These are phyloP conservation scores for Citrus reticulata DNA, from an alignment of 345 rosid genomes.

Conservation along the genomic window DNA sequence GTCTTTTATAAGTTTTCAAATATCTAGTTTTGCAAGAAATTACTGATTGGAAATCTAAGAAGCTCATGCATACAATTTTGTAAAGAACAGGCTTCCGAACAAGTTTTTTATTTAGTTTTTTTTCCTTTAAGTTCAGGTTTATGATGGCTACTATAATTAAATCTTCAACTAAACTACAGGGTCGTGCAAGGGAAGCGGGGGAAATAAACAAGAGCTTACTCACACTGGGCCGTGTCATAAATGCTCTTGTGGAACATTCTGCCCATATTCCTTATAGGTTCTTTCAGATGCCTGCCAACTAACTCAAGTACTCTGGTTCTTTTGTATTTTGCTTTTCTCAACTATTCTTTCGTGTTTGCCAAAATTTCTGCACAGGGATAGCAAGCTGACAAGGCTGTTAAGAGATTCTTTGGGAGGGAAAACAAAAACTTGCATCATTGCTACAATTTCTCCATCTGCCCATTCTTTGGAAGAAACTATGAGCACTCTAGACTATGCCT, in stretches of 20 bases:
- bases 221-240: slow-evolving; percentile 91
- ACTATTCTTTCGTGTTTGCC: background rate
- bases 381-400: slow-evolving; percentile 92
- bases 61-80: background rate
- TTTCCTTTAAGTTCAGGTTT: background rate
- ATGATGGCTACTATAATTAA: slow-evolving; percentile 6
- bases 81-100: background rate
- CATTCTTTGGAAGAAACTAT: slow-evolving; percentile 84
- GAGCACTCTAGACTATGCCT: slow-evolving; percentile 90
- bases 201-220: slow-evolving; percentile 97
- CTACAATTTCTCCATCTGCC: slow-evolving; percentile 91
- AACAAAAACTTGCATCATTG: slow-evolving; percentile 94
- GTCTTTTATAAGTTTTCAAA: background rate
- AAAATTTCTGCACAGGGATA: slow-evolving; percentile 52
- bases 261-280: slow-evolving; percentile 95
- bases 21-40: background rate
- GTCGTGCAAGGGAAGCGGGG: slow-evolving; percentile 97
- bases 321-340: background rate
- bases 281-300: background rate
- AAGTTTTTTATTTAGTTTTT: background rate
- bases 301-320: slow-evolving; percentile 5
- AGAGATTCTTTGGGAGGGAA: slow-evolving; percentile 95
- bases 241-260: slow-evolving; percentile 96
- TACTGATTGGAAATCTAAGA: background rate
- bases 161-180: slow-evolving; percentile 35